These are phyloP conservation scores for Fusarium subglutinans DNA, from an alignment of 2,329 filamentous ascomycete genomes.

Conservation along the genomic window DNA sequence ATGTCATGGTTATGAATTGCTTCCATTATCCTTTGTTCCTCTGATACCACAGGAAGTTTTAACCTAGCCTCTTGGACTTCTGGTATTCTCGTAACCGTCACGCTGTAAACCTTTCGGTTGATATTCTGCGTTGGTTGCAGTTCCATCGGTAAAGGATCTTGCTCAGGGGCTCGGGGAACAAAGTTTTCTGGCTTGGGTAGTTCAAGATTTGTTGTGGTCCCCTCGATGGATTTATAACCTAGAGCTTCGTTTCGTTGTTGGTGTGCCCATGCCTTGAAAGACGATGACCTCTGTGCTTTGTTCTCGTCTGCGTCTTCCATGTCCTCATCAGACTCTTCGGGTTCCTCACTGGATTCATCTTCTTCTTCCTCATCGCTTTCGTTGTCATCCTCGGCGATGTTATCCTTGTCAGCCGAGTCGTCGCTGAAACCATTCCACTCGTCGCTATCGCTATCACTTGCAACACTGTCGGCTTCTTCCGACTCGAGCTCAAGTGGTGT, in stretches of 20 bases:
- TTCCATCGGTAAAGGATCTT: constrained; percentile 75
- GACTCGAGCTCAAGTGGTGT: constrained; percentile 48
- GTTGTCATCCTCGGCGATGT: constrained; percentile 39
- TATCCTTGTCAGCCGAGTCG: constrained; percentile 48
- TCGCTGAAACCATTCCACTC: constrained; percentile 73
- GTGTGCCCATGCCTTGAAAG: constrained; percentile 94
- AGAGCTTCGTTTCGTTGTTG: constrained; percentile 86
- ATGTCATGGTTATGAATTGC: constrained; percentile 91
- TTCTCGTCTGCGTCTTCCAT: constrained; percentile 45
- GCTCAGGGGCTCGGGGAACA: constrained; percentile 71
- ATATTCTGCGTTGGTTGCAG: constrained; percentile 68
- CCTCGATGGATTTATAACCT: constrained; percentile 65
- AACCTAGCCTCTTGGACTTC: constrained; percentile 82
- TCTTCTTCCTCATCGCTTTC: constrained; percentile 41
- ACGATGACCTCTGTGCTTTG: constrained; percentile 58
- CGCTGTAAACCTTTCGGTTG: constrained; percentile 78
- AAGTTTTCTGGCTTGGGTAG: constrained; percentile 71
- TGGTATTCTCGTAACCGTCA: constrained; percentile 73
- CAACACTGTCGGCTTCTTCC: constrained; percentile 38
- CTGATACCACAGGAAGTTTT: constrained; percentile 87
- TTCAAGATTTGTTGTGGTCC: constrained; percentile 53
- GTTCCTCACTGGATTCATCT: constrained; percentile 39
- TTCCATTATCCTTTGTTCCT: constrained; percentile 98
- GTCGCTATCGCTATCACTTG: constrained; percentile 49
- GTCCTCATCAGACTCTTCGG: constrained; percentile 45